Base-by-base conservation (phyloP, 225 moss, liverwort and hornwort species). In the Pleurozium schreberi region DNA sequence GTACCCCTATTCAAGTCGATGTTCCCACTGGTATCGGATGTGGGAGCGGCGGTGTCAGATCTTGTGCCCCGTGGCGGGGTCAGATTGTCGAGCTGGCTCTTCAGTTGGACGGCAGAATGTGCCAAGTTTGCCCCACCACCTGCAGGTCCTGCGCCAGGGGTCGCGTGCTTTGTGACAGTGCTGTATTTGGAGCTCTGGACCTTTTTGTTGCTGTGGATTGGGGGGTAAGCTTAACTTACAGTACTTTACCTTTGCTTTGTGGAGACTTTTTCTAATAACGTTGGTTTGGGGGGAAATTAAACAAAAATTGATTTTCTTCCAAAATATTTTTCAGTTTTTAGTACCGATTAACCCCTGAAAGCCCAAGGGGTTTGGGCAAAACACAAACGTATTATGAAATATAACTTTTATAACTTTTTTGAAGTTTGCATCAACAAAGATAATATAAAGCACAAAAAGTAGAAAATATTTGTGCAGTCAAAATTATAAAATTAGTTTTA, bases 1-100 rank as follows among this genome's bases (percentile, higher is more conserved):
- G 14, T 33, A 2, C 15, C 14, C 9, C 1, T 3, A 0, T 14
- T 45, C 10, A 6, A 20, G 31, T 30, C 6, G 42, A 42, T 0
- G 66, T 65, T 75, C 86, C 58, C 81, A 21, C 0, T 19, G 82
- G 59, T 47, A 31, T n/a, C 76, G 59, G 36, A 22, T 14, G 3
- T 34, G 47, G 66, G 69, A 82, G 80, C 82, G 58, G 64, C 38
- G 21, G 34, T 78, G 67, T 16, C 38, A 14, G 59, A n/a, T 25
- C 14, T 15, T 45, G 82, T 63, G 63, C 47, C 62, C 42, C 49
- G 64, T 49, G 63, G 63, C 33, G 82, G 64, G 49, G 64, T 49
- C 49, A 1, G 8, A 45, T 23, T 36, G 49, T 10, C 12, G 82
- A 63, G 82, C 64, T 82, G 82, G 49, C 36, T 0, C 3, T 34